Evolutionary conservation across 2,329 filamentous ascomycete genomes (phyloP).

Genomic region (Drechslerella dactyloides): DNA sequence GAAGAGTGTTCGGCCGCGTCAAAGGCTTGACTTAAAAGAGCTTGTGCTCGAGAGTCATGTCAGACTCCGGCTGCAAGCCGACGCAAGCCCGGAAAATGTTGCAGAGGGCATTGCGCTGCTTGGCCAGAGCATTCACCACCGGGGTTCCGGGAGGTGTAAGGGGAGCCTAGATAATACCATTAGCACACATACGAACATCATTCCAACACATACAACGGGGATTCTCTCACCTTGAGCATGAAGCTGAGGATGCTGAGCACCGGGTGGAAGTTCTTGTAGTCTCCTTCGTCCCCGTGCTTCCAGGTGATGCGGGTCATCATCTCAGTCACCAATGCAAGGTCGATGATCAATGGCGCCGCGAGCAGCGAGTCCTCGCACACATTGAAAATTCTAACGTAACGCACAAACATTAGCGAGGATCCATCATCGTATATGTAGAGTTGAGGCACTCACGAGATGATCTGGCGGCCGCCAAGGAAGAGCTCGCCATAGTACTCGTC

Average conservation of each 20-base stretch:
- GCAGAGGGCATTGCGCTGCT: conserved; percentile 91
- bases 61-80: conserved; percentile 93
- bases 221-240: conserved; percentile 75
- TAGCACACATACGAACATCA: conserved; percentile 12
- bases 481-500: conserved; percentile 99
- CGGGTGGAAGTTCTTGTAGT: conserved; percentile 94
- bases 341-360: conserved; percentile 95
- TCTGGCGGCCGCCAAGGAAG: conserved; percentile 98
- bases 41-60: conserved; percentile 99
- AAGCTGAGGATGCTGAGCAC: conserved; percentile 97
- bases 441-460: conserved; percentile 71
- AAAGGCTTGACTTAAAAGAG: conserved; percentile 69
- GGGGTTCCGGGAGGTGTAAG: conserved; percentile 92
- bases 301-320: conserved; percentile 99
- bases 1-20: conserved; percentile 3
- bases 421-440: conserved; percentile 10
- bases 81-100: conserved; percentile 99
- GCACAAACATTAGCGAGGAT: conserved; percentile 18
- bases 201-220: background rate
- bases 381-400: conserved; percentile 78
- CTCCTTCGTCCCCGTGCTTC: conserved; percentile 69
- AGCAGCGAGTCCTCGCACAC: conserved; percentile 98
- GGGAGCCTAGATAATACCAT: conserved; percentile 70
- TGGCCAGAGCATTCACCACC: conserved; percentile 91
- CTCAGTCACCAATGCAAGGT: conserved; percentile 89